Conservation (phyloP, 192 early-diverging fungal genomes). For the Linnemannia exigua region DNA sequence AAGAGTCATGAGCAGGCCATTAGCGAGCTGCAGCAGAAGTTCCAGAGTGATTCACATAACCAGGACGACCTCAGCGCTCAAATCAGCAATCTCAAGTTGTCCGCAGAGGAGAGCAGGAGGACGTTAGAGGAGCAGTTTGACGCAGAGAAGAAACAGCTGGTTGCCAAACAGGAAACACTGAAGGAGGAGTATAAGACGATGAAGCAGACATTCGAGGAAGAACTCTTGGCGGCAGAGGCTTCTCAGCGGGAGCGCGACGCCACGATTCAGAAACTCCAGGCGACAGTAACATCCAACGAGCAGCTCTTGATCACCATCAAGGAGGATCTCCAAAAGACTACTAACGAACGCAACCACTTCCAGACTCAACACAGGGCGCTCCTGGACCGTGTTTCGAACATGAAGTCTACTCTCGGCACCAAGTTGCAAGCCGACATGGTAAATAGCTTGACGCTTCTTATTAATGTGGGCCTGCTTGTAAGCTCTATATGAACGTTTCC, state of each 20-base stretch:
- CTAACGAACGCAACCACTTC: slow-evolving; percentile 65
- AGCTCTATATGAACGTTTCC: not conserved
- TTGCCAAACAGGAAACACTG: slow-evolving; percentile 14
- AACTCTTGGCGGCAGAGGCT: not conserved
- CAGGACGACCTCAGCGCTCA: not conserved
- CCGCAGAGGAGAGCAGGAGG: slow-evolving; percentile 17
- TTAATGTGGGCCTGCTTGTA: not conserved
- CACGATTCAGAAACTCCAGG: slow-evolving; percentile 30
- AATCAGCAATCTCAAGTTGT: not conserved
- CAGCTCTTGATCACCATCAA: slow-evolving; percentile 25
- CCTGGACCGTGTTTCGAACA: slow-evolving; percentile 80
- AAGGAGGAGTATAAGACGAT: slow-evolving; percentile 49
- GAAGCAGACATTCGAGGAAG: slow-evolving; percentile 50
- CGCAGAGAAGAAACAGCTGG: slow-evolving; percentile 17
- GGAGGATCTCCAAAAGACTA: slow-evolving; percentile 48
- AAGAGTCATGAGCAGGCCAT: slow-evolving; percentile 10
- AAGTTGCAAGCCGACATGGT: slow-evolving; percentile 88
- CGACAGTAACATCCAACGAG: slow-evolving; percentile 6
- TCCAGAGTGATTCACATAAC: slow-evolving; percentile 7
- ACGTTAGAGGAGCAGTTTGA: slow-evolving; percentile 49
- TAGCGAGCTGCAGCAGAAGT: slow-evolving; percentile 37
- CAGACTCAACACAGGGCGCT: slow-evolving; percentile 74
- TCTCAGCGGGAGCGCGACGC: slow-evolving; percentile 18
- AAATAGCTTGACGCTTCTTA: not conserved
- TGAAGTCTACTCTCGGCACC: slow-evolving; percentile 86